phyloP scores from a whole-genome alignment of 2,329 filamentous ascomycete species.

The Phialemoniopsis sp. region DNA sequence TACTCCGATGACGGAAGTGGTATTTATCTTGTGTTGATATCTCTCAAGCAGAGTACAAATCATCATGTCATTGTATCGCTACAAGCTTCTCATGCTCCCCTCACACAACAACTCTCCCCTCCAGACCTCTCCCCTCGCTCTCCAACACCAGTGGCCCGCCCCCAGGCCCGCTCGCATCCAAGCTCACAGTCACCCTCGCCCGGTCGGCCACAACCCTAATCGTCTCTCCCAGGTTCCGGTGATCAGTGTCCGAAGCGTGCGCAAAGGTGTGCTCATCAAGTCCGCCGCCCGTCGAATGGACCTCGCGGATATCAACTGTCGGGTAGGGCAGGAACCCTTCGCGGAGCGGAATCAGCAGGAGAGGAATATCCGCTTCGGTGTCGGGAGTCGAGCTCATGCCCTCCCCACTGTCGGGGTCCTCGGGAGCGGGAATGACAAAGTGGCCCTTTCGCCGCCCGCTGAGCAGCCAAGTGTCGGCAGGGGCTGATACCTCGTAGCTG shows the following conservation, averaged over 20 bases:
- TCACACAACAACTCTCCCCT: conserved; percentile 28
- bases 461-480: conserved; percentile 76
- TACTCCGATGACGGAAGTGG: too few relatives aligned
- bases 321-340: conserved; percentile 78
- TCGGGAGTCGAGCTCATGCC: conserved; percentile 33
- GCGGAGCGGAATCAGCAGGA: conserved; percentile 77
- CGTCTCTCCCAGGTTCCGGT: conserved; percentile 71
- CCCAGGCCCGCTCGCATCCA: conserved; percentile 62
- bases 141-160: conserved; percentile 66
- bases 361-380: conserved; percentile 54
- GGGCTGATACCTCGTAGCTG: conserved; percentile 75
- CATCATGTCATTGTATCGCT: too few relatives aligned
- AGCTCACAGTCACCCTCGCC: conserved; percentile 66
- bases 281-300: conserved; percentile 27
- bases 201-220: conserved; percentile 71
- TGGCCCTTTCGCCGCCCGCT: conserved; percentile 77
- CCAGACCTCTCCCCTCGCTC: conserved; percentile 40
- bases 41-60: too few relatives aligned
- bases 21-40: too few relatives aligned
- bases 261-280: conserved; percentile 12
- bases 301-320: conserved; percentile 69
- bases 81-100: neutral
- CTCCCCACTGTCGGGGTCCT: conserved; percentile 9
- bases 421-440: conserved; percentile 54
- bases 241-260: conserved; percentile 62